Evolutionary conservation across 148 eudicot genomes (phyloP), one percentile per base, ranked within the genome.

Genomic region (Nepenthes gracilis): DNA sequence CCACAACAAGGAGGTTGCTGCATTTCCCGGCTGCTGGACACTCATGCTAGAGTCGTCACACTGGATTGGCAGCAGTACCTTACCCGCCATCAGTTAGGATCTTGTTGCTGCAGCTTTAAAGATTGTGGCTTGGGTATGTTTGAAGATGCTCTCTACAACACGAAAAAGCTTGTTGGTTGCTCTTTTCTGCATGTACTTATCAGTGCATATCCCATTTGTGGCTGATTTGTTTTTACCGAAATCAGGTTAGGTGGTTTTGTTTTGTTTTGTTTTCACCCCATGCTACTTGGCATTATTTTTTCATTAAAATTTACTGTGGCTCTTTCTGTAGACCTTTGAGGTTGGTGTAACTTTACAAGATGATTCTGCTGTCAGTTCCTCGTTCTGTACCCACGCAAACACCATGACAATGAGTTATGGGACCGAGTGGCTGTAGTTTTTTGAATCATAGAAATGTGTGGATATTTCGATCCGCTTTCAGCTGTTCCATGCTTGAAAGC

Each of bases 1-100:
- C 86, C n/a, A 87, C 89, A 32, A 65, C 83, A 3, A 80, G 96
- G 72, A 87, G 93, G 68, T 76, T 91, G 35, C 66, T 91, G 70
- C 79, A 76, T 68, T 73, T 72, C 36, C 54, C 76, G 64, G 52
- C 73, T 59, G 69, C 13, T 55, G 58, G 33, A 55, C 1, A 7
- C 58, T 8, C 1, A 6, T 0, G 6, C 15, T 13, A 52, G 55
- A 52, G 35, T 33, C 8, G 36, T 55, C 9, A 15, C 9, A 33
- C 35, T 15, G 57, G 53, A 49, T n/a, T 5, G 48, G 48, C 11
- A 45, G 48, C 48, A 11, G 48, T 45, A 49, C 11, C 10, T 12
- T n/a, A 12, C 11, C 3, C 11, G 53, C 53, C 15, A 35, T 35
- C 11, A 9, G 33, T 43, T 50, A 54, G 4, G 52, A 13, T 40